Percentiles rank a stretch among this genome's conserved stretches.
phyloP scores from a whole-genome alignment of 148 eudicot genomes.

The Fagopyrum esculentum region DNA sequence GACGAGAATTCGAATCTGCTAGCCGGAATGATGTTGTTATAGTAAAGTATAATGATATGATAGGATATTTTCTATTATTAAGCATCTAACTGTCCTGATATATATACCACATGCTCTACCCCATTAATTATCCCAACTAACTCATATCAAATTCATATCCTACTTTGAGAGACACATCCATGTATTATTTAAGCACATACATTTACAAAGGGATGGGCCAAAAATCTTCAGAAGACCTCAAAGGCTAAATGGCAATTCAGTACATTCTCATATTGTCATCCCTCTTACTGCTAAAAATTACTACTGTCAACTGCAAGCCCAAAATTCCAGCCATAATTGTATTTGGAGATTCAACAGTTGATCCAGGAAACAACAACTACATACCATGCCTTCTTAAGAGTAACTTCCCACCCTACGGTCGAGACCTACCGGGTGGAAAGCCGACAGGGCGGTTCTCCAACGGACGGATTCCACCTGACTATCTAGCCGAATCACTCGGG shows the following conservation, averaged over 20 bases:
- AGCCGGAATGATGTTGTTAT: not conserved
- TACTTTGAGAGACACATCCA: not conserved
- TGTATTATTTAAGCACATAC: not conserved
- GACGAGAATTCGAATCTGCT: not conserved
- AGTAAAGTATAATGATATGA: not conserved
- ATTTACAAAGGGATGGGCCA: not conserved
- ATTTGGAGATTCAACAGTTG: constrained; percentile 82
- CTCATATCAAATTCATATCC: not conserved
- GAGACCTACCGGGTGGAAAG: constrained; percentile 25
- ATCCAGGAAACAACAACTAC: constrained; percentile 70
- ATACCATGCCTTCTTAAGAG: constrained; percentile 28
- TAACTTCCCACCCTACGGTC: constrained; percentile 54
- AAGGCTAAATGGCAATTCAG: not conserved
- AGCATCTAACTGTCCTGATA: not conserved
- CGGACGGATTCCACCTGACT: constrained; percentile 47
- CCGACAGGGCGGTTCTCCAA: constrained; percentile 60
- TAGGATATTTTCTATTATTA: not conserved
- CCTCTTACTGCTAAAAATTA: not conserved
- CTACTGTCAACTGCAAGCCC: not conserved
- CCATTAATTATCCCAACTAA: not conserved
- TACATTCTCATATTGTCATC: not conserved
- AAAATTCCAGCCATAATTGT: constrained; percentile 29
- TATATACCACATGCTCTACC: not conserved
- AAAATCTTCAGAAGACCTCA: not conserved
- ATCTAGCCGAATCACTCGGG: constrained; percentile 36